Percentiles rank a stretch among this genome's conserved stretches.
Evolutionary conservation across 2,329 filamentous ascomycete species (phyloP).

Genomic region (Chalaropsis thielavioides): DNA sequence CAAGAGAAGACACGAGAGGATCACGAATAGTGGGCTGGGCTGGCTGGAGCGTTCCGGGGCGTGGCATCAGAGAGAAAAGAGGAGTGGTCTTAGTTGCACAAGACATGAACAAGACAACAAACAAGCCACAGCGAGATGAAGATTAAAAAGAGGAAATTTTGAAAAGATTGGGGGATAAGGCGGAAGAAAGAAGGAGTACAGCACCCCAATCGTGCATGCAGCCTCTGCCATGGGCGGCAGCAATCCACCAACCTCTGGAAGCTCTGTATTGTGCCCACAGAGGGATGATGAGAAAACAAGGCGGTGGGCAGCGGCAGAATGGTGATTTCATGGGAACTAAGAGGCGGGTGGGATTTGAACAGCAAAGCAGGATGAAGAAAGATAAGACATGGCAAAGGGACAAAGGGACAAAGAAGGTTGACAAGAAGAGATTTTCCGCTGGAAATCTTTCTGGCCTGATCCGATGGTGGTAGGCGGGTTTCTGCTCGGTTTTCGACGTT

Average conservation of each 20-base stretch:
- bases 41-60: not conserved
- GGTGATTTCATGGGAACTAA: not conserved
- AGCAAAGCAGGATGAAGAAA: conserved; percentile 2
- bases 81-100: conserved; percentile 6
- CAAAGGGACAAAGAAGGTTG: not conserved
- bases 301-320: not conserved
- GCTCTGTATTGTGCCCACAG: not conserved
- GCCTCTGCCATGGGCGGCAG: not conserved
- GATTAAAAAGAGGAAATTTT: not conserved
- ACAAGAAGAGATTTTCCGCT: not conserved
- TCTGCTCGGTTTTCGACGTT: not conserved
- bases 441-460: not conserved
- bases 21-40: not conserved
- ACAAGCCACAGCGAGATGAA: not conserved
- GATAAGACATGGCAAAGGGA: conserved; percentile 3
- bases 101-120: not conserved
- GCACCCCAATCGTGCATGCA: not conserved
- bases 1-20: conserved; percentile 3
- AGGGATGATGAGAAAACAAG: not conserved
- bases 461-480: not conserved
- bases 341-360: not conserved
- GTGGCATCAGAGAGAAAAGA: not conserved
- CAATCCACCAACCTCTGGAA: not conserved
- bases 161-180: not conserved
- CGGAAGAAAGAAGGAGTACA: not conserved